Percentiles rank a stretch among this genome's conserved stretches.
Evolutionary conservation across 306 rosid species (phyloP).

Genomic region (Ziziphus jujuba): DNA sequence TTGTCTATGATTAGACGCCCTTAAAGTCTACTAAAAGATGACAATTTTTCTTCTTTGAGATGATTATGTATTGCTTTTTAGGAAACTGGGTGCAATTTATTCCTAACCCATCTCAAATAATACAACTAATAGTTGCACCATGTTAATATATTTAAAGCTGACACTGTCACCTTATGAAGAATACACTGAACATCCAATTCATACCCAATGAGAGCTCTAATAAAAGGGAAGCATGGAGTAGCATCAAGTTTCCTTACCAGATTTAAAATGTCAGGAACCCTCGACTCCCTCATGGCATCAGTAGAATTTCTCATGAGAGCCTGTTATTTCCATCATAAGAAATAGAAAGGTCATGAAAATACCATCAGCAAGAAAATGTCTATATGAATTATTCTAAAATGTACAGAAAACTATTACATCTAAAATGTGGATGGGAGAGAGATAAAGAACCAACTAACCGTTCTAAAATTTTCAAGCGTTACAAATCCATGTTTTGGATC

Average conservation of each 20-base stretch:
- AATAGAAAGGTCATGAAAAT: slow-evolving; percentile 29
- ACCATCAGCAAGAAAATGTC: neutral
- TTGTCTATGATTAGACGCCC: too few relatives aligned
- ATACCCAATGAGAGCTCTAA: neutral
- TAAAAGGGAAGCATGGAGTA: neutral
- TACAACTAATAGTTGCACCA: neutral
- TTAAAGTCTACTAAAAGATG: too few relatives aligned
- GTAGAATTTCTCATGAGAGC: slow-evolving; percentile 83
- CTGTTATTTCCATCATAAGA: slow-evolving; percentile 42
- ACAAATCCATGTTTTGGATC: slow-evolving; percentile 74
- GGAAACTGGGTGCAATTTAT: too few relatives aligned
- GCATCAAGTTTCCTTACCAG: slow-evolving; percentile 52
- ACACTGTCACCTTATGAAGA: neutral
- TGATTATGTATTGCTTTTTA: too few relatives aligned
- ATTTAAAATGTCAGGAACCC: slow-evolving; percentile 67
- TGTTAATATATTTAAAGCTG: neutral
- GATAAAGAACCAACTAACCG: slow-evolving; percentile 53
- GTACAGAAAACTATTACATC: too few relatives aligned
- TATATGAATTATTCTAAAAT: neutral
- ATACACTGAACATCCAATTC: slow-evolving; percentile 1
- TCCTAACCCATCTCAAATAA: neutral
- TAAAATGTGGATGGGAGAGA: slow-evolving; percentile 10
- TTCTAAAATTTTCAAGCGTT: slow-evolving; percentile 71
- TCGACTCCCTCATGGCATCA: slow-evolving; percentile 90
- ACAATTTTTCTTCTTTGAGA: too few relatives aligned